Percentiles rank a stretch among this genome's conserved stretches.
phyloP scores from a whole-genome alignment of 495 filamentous ascomycete genomes.

The Aspergillus ellipticus region DNA sequence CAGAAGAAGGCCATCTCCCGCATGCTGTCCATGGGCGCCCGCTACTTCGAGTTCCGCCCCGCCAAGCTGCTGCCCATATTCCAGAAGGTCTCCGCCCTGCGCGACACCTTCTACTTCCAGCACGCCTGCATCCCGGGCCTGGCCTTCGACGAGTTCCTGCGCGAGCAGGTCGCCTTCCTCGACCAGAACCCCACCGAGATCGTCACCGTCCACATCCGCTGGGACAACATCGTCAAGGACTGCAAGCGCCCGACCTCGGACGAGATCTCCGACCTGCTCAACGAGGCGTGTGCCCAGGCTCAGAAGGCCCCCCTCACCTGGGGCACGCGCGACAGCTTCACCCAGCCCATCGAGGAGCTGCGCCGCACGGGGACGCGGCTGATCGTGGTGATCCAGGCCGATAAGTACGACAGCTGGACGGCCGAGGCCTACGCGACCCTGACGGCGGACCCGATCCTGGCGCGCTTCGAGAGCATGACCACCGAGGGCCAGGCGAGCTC shows the following conservation, averaged over 20 bases:
- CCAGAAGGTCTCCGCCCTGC: slow-evolving; percentile 25
- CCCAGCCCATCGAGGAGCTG: slow-evolving; percentile 35
- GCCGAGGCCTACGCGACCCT: slow-evolving; percentile 50
- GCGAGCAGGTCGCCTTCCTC: slow-evolving; percentile 43
- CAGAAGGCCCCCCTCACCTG: slow-evolving; percentile 1
- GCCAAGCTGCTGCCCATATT: slow-evolving; percentile 38
- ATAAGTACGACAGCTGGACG: slow-evolving; percentile 49
- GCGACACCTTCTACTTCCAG: slow-evolving; percentile 52
- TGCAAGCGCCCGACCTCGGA: slow-evolving; percentile 40
- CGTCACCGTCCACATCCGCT: slow-evolving; percentile 49
- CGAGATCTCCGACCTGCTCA: slow-evolving; percentile 38
- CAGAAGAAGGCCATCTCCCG: slow-evolving; percentile 47
- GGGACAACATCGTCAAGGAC: slow-evolving; percentile 49
- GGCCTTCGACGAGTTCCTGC: slow-evolving; percentile 46
- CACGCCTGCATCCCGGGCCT: slow-evolving; percentile 53
- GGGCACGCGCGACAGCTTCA: slow-evolving; percentile 9
- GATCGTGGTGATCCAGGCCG: slow-evolving; percentile 40
- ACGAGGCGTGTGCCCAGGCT: slow-evolving; percentile 24
- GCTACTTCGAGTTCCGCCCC: slow-evolving; percentile 56
- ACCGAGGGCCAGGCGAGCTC: slow-evolving; percentile 31
- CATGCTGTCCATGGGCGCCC: slow-evolving; percentile 46
- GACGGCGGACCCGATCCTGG: slow-evolving; percentile 43
- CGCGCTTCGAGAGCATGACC: slow-evolving; percentile 36
- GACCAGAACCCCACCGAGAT: slow-evolving; percentile 43
- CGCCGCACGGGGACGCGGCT: slow-evolving; percentile 42